Evolutionary conservation across 495 filamentous ascomycete species (phyloP).

Genomic region (Letharia lupina): DNA sequence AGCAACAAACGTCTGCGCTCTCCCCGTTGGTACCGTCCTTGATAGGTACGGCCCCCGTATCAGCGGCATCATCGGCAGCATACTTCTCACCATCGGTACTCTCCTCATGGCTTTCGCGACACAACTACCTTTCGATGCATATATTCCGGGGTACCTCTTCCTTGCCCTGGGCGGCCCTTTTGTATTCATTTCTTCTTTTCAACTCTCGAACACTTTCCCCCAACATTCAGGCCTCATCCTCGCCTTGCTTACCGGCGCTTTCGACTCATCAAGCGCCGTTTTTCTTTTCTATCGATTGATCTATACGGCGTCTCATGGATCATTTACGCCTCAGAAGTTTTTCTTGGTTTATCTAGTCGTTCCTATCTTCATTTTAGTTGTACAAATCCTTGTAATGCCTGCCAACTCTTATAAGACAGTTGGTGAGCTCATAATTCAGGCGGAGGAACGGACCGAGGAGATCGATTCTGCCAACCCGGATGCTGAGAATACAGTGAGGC

Average conservation of each 20-base stretch:
- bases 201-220: slow-evolving; percentile 64
- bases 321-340: slow-evolving; percentile 52
- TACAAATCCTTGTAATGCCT: slow-evolving; percentile 55
- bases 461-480: slow-evolving; percentile 43
- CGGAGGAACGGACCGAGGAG: slow-evolving; percentile 51
- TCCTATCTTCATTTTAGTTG: slow-evolving; percentile 46
- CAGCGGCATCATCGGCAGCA: slow-evolving; percentile 46
- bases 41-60: slow-evolving; percentile 59
- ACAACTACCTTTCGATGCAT: slow-evolving; percentile 51
- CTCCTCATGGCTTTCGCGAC: slow-evolving; percentile 51
- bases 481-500: slow-evolving; percentile 33
- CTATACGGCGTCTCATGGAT: slow-evolving; percentile 43
- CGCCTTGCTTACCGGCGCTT: slow-evolving; percentile 60
- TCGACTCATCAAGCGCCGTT: slow-evolving; percentile 61
- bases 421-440: slow-evolving; percentile 55
- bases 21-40: slow-evolving; percentile 58
- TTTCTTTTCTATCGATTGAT: slow-evolving; percentile 57
- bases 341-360: slow-evolving; percentile 57
- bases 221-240: slow-evolving; percentile 57
- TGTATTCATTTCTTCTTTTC: slow-evolving; percentile 62
- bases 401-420: slow-evolving; percentile 51
- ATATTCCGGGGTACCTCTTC: slow-evolving; percentile 55
- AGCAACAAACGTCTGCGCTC: slow-evolving; percentile 56
- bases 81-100: slow-evolving; percentile 49
- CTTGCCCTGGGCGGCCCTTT: slow-evolving; percentile 60